Evolutionary conservation across 208 protist genomes (phyloP), one percentile per base, ranked within the genome.

Genomic region (Trypanosoma vivax): DNA sequence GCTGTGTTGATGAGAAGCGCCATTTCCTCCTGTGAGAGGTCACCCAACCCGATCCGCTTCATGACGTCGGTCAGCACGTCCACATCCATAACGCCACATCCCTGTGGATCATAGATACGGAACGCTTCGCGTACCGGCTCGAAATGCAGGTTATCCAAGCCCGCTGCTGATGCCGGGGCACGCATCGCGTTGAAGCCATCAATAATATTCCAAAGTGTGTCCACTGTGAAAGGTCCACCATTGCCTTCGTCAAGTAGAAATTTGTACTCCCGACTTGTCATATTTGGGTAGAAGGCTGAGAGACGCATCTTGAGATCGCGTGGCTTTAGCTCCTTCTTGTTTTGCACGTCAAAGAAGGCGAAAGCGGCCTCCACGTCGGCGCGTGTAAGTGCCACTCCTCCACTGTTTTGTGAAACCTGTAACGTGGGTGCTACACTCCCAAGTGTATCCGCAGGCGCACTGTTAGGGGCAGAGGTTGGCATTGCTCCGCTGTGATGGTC

Each of bases 181-280:
- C 71, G 70, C n/a, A 84, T 68, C 16, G 63, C 62, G 55, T 89
- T 75, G 39, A 78, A 92, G 33, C 61, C 80, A 30, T 92, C 74
- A 45, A 96, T 88, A 48, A 96, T 79, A 16, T 82, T 71, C 73
- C 86, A 90, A 0, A 96, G 74, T 45, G 83, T 74, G 13, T 92
- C 85, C 9, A 88, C 73, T 7, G 83, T 91, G 40, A 96, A 83
- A 13, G 76, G 76, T 2, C 57, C 52, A 21, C 56, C 60, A n/a
- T 21, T 51, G 13, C 35, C 50, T 45, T 96, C 87, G 28, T 80
- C 83, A 21, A 97, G 73, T 13, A 97, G 72, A 51, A 97, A 97
- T 28, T 88, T 79, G 73, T 92, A 95, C 63, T 97, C 93, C 48
- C 89, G 92, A 50, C 64, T 91, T 9, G 89, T 92, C 60, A 97